Evolutionary conservation across 805 yeast species (phyloP).

Genomic region (Phaffomyces opuntiae): DNA sequence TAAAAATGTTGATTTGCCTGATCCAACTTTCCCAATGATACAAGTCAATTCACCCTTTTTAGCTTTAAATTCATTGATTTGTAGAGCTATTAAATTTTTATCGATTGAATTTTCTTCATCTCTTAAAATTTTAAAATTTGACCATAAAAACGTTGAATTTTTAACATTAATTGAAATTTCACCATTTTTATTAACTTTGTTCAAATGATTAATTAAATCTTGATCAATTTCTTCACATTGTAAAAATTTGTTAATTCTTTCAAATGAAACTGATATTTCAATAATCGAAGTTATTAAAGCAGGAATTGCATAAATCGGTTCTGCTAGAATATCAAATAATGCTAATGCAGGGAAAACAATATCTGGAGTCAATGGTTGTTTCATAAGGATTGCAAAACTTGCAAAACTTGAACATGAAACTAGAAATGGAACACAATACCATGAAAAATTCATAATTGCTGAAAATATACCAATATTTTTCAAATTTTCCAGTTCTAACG

Average conservation of each 20-base stretch:
- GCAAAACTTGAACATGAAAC: conserved; percentile 59
- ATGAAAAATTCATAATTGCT: conserved; percentile 44
- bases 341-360: conserved; percentile 65
- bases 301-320: conserved; percentile 56
- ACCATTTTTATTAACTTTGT: conserved; percentile 15
- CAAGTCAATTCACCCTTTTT: conserved; percentile 76
- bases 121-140: conserved; percentile 13
- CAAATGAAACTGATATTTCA: conserved; percentile 53
- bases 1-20: conserved; percentile 80
- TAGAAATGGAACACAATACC: conserved; percentile 59
- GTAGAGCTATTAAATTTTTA: conserved; percentile 41
- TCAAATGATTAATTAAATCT: conserved; percentile 24
- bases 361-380: conserved; percentile 53
- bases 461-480: conserved; percentile 41
- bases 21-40: conserved; percentile 84
- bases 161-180: conserved; percentile 32
- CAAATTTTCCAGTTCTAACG: conserved; percentile 46
- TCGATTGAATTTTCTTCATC: conserved; percentile 33
- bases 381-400: conserved; percentile 39
- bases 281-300: conserved; percentile 46
- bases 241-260: conserved; percentile 45
- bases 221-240: conserved; percentile 39
- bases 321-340: conserved; percentile 49
- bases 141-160: conserved; percentile 53
- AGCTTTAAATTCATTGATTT: conserved; percentile 53